Evolutionary conservation across 805 yeast genomes (phyloP).

Genomic region (Lipomyces starkeyi): DNA sequence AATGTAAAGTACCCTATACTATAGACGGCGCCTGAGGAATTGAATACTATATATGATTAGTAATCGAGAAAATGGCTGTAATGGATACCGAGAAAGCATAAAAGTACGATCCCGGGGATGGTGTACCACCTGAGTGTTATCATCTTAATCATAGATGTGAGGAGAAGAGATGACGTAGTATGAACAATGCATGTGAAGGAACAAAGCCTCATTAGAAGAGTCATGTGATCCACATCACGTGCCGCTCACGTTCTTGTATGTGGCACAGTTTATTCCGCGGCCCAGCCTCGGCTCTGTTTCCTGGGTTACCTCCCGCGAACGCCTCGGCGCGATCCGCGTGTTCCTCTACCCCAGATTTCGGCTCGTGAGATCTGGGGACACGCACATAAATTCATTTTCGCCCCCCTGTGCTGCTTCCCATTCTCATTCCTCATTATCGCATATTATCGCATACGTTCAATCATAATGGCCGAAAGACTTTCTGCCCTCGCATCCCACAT

Average conservation of each 20-base stretch:
- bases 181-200: neutral
- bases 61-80: neutral
- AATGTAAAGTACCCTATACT: too few relatives aligned
- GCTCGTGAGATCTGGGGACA: neutral
- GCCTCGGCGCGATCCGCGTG: neutral
- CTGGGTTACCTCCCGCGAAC: neutral
- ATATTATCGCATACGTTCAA: neutral
- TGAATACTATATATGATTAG: too few relatives aligned
- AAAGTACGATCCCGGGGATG: too few relatives aligned
- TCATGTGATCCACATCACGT: neutral
- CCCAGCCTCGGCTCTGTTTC: neutral
- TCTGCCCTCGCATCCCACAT: conserved; percentile 34
- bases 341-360: neutral
- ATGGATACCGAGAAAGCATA: too few relatives aligned
- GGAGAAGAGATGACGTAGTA: neutral
- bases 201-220: neutral
- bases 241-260: neutral
- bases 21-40: too few relatives aligned
- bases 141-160: neutral
- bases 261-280: too few relatives aligned
- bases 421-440: neutral
- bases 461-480: conserved; percentile 23
- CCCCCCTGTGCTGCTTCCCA: neutral
- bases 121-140: neutral
- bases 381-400: neutral